These are phyloP conservation scores for Sutorius australiensis DNA, from an alignment of 768 basidiomycete species.

Conservation along the genomic window DNA sequence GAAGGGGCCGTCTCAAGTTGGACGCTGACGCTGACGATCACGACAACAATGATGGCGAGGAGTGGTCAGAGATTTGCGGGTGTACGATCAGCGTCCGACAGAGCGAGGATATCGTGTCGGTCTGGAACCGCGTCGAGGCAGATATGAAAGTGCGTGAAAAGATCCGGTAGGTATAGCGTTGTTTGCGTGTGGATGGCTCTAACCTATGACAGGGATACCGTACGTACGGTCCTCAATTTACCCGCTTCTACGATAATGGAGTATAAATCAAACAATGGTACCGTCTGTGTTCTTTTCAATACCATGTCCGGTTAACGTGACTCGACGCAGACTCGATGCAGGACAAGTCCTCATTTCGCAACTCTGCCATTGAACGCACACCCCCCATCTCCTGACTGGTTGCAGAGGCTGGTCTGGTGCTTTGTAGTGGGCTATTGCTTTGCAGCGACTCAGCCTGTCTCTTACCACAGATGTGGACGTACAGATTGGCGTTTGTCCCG, in stretches of 20 bases:
- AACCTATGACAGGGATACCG: constrained; percentile 59
- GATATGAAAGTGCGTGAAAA: constrained; percentile 74
- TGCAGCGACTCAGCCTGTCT: neutral
- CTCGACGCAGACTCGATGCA: constrained; percentile 71
- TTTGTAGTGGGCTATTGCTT: neutral
- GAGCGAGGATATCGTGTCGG: constrained; percentile 88
- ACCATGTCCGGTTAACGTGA: neutral
- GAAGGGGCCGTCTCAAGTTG: constrained; percentile 29
- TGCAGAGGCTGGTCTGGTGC: neutral
- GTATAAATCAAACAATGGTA: constrained; percentile 92
- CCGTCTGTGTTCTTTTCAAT: neutral
- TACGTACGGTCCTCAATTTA: constrained; percentile 71
- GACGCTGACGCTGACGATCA: constrained; percentile 36
- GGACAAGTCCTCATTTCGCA: constrained; percentile 82
- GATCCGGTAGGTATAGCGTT: constrained; percentile 59
- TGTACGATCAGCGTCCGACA: constrained; percentile 92
- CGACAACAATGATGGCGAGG: constrained; percentile 35
- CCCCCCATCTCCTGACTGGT: constrained; percentile 20
- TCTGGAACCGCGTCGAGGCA: constrained; percentile 87
- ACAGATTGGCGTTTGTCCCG: constrained; percentile 4
- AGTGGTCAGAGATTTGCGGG: constrained; percentile 85
- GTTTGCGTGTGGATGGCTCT: constrained; percentile 16
- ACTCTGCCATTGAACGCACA: constrained; percentile 51
- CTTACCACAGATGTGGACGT: neutral
- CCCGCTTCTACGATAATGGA: constrained; percentile 82